Percentiles rank a stretch among this genome's conserved stretches.
phyloP scores from a whole-genome alignment of 2,329 filamentous ascomycete species.

The Cordyceps cateniannulata region DNA sequence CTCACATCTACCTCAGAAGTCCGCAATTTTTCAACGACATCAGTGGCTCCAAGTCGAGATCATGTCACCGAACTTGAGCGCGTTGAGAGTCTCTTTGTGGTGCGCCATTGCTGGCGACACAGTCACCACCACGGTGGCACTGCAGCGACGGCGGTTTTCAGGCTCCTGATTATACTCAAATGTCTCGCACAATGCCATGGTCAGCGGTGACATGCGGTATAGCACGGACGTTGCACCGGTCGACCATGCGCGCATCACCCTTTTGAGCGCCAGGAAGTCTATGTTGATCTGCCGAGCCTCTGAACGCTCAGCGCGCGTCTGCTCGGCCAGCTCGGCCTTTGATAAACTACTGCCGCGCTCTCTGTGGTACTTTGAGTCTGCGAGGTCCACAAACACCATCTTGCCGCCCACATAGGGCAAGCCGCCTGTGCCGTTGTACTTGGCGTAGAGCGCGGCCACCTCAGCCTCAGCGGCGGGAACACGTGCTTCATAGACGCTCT shows the following conservation, averaged over 20 bases:
- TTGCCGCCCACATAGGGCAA: slow-evolving; percentile 30
- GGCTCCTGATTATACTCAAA: slow-evolving; percentile 19
- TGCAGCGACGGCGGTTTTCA: neutral
- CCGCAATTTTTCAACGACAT: neutral
- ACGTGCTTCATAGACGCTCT: slow-evolving; percentile 26
- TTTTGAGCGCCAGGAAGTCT: slow-evolving; percentile 37
- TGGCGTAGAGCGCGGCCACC: slow-evolving; percentile 21
- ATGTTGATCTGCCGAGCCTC: slow-evolving; percentile 38
- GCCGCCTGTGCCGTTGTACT: slow-evolving; percentile 11
- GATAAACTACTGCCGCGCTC: too few relatives aligned
- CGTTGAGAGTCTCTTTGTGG: slow-evolving; percentile 34
- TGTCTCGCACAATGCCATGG: slow-evolving; percentile 35
- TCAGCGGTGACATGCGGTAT: slow-evolving; percentile 34
- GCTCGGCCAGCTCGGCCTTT: slow-evolving; percentile 19
- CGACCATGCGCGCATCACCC: slow-evolving; percentile 37
- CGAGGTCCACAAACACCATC: slow-evolving; percentile 39
- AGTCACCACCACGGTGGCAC: slow-evolving; percentile 23
- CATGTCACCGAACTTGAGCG: slow-evolving; percentile 36
- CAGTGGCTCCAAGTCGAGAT: too few relatives aligned
- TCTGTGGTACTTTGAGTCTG: slow-evolving; percentile 38
- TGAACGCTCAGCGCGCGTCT: slow-evolving; percentile 31
- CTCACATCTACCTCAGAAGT: neutral
- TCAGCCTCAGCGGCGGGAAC: slow-evolving; percentile 29
- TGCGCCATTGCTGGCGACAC: slow-evolving; percentile 30
- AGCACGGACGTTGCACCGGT: slow-evolving; percentile 28